Base-by-base conservation (phyloP, 1,284 basidiomycete species). In the Puccinia hordei region DNA sequence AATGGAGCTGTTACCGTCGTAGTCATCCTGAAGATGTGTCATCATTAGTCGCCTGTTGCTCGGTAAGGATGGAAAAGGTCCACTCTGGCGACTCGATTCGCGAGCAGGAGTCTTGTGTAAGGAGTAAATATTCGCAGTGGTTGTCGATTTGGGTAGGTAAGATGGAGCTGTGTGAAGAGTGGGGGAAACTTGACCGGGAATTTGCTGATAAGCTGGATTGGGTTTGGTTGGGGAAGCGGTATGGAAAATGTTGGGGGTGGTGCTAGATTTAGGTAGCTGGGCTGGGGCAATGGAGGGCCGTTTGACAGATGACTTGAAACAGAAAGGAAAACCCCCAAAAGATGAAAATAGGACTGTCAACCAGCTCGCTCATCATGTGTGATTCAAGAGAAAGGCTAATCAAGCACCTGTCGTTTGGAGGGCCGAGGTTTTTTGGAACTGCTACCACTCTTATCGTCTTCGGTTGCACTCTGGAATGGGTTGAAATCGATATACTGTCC, bases 401-500 rank as follows among this genome's bases (percentile, higher is more conserved):
- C 6, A 74, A 69, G 30, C 30, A 79, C 76, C 76, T 57, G 53
- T 44, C 65, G 66, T 22, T 79, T 71, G 9, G 79, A 63, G 12
- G 71, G 15, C 13, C 51, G 59, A 33, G 71, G 59, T 61, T 73
- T 81, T 30, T 59, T 74, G 15, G 65, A 53, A 49, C 72, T 68
- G 27, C 61, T 82, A 46, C 82, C 81, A 24, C 76, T 80, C 0
- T 85, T 85, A 9, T 86, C 86, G 17, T 86, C 85, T 51, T 87
- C 87, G 55, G 86, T 86, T 24, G 87, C 87, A 38, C 86, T 86
- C 82, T 89, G 88, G 83, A 89, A 89, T 0, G 88, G 88, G 83
- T 89, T 89, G 83, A 84, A 87, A 81, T 88, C 87, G 22, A 87
- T 87, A 82, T 88, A 89, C 4, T 86, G 86, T 65, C 84, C 84